Conservation (phyloP, 2,329 filamentous ascomycete species). For the Aureobasidium sp. region DNA sequence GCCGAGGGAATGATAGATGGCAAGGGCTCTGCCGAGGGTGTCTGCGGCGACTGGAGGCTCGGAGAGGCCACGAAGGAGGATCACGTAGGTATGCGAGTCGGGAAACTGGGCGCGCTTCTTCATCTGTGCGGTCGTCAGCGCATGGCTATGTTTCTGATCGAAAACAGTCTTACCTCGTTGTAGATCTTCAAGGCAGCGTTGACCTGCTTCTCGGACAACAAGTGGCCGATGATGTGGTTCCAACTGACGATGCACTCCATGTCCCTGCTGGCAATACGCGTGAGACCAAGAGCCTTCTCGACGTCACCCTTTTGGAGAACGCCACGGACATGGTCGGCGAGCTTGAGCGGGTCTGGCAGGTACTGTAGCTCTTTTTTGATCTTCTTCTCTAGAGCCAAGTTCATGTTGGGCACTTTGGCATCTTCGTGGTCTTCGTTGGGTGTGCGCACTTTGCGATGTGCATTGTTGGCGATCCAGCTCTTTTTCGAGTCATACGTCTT, state of each 20-base stretch:
- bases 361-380: constrained; percentile 54
- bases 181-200: constrained; percentile 69
- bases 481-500: background rate
- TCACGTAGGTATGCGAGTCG: constrained; percentile 75
- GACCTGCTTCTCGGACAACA: constrained; percentile 55
- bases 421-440: constrained; percentile 14
- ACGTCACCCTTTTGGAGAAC: constrained; percentile 54
- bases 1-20: constrained; percentile 70
- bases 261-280: constrained; percentile 60
- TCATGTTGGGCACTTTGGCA: constrained; percentile 8
- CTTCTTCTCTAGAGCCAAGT: constrained; percentile 21
- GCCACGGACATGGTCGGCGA: constrained; percentile 60
- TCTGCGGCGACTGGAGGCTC: constrained; percentile 51
- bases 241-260: constrained; percentile 68
- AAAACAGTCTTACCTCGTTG: constrained; percentile 60
- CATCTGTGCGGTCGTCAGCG: constrained; percentile 54
- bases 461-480: constrained; percentile 1
- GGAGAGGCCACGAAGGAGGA: constrained; percentile 70
- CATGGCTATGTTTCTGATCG: too few relatives aligned
- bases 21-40: constrained; percentile 59
- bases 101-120: constrained; percentile 83
- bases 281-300: constrained; percentile 61
- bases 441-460: background rate
- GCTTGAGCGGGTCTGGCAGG: constrained; percentile 63
- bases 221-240: constrained; percentile 76